Base-by-base conservation (phyloP, 148 eudicot genomes). In the Diospyros kaki region DNA sequence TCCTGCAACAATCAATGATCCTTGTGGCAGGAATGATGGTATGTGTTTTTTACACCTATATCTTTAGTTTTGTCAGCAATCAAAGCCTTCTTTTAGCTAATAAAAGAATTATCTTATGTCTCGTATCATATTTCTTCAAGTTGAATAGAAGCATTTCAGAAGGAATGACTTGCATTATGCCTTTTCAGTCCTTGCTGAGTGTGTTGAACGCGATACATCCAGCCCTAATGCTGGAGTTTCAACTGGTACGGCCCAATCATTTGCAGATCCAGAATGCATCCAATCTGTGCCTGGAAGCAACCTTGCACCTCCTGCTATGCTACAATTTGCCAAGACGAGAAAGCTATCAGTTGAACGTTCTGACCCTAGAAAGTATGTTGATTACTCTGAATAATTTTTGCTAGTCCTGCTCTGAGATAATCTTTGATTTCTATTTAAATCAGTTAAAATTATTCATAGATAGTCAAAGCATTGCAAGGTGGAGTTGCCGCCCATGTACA, bases 271-370 rank as follows among this genome's bases (percentile, higher is more conserved):
- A 55, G 98, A 92, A 77, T 87, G 86, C 78, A 82, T 82, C 66
- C 96, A 88, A 76, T 86, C 94, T 59, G 64, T 84, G 69, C 68
- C 85, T 64, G 91, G 89, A 82, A 86, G 85, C 86, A 87, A 81
- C 82, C 82, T 90, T 14, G 82, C 82, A 71, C 83, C 91, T 73
- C 89, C 95, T 46, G 80, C 89, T 18, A 62, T 86, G 82, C 89
- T 87, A 46, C 97, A 90, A 79, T 90, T 89, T 87, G 97, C 97
- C 42, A 94, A 92, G 86, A 82, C 96, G 44, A 90, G 97, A 79
- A 94, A 92, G 83, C 71, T 90, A 71, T 92, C 97, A 56, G 61
- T 77, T 73, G 97, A 94, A 82, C 90, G 93, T 28, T 87, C 97
- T 76, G 97, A 92, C 28, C 82, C 85, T 54, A 85, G 93, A 85